Conservation (phyloP, 192 early-diverging fungal species). For the Mortierella antarctica region DNA sequence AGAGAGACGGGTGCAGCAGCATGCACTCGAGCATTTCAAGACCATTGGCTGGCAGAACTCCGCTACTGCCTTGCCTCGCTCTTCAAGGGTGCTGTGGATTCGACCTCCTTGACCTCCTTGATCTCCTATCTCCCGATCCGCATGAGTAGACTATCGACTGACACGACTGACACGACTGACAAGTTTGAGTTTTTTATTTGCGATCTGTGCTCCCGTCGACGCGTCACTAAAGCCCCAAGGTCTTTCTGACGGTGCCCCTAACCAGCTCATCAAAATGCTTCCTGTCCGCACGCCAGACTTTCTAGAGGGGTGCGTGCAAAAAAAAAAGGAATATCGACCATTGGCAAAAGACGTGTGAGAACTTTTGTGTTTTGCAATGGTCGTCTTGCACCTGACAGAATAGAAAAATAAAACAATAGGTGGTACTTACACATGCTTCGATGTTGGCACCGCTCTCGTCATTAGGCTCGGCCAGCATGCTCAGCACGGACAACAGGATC, state of each 20-base stretch:
- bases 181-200: too few species aligned
- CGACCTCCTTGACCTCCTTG: too few species aligned
- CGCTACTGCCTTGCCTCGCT: too few species aligned
- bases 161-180: too few species aligned
- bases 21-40: too few species aligned
- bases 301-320: constrained; percentile 53
- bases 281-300: constrained; percentile 92
- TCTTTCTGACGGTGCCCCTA: constrained; percentile 75
- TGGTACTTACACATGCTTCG: constrained; percentile 85
- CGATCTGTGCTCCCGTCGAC: too few species aligned
- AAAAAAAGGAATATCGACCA: background rate
- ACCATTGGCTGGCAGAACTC: too few species aligned
- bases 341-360: background rate
- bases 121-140: too few species aligned
- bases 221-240: constrained; percentile 75
- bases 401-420: too few species aligned
- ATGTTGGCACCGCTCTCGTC: constrained; percentile 99
- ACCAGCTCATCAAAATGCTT: constrained; percentile 86
- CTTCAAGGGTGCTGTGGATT: too few species aligned
- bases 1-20: too few species aligned
- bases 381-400: background rate
- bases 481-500: constrained; percentile 93
- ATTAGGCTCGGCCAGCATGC: constrained; percentile 98
- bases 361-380: background rate
- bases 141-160: too few species aligned